Base-by-base conservation (phyloP, 495 filamentous ascomycete species). In the Penicillium longicatenatum region DNA sequence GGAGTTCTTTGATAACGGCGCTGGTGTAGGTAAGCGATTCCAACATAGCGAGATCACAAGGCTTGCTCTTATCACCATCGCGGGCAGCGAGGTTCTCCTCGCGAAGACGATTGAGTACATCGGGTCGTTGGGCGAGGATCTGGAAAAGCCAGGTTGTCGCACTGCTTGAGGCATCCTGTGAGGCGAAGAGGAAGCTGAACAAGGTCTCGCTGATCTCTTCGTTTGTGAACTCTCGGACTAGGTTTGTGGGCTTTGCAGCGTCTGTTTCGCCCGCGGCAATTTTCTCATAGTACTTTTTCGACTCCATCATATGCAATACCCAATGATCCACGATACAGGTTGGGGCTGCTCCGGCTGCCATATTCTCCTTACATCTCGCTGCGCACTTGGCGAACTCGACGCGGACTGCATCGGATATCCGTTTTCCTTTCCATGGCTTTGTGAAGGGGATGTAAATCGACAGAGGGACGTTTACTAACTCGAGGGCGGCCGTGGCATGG, bases 121-220 rank as follows among this genome's bases (percentile, higher is more conserved):
- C 93, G 2, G 93, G 93, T 57, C 91, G 84, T 65, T 98, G 90
- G 22, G 93, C 93, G 69, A 92, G 82, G 60, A 89, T 82, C 69
- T 98, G 93, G 80, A 96, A 94, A 22, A 97, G 75, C 89, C 93
- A 97, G 37, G 91, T 96, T 52, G 84, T 83, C 33, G 93, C 92
- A 64, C 90, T 93, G 73, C 87, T 91, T 22, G 93, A 93, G 33
- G 93, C 93, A 66, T 98, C 93, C 74, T 98, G 93, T 29, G 90
- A 93, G 39, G 93, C 93, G 73, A 98, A 98, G 41, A 98, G 84
- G 80, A 98, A 96, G 37, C 93, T 96, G 77, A 97, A 94, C 47
- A 98, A 58, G 1, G 93, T 97, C 79, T 92, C 89, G 22, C 89
- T 78, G 65, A 98, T 97, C 68, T 98, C 93, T 53, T 88, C 87